Evolutionary conservation across 768 basidiomycete species (phyloP).

Genomic region (Trametes cinnabarina): DNA sequence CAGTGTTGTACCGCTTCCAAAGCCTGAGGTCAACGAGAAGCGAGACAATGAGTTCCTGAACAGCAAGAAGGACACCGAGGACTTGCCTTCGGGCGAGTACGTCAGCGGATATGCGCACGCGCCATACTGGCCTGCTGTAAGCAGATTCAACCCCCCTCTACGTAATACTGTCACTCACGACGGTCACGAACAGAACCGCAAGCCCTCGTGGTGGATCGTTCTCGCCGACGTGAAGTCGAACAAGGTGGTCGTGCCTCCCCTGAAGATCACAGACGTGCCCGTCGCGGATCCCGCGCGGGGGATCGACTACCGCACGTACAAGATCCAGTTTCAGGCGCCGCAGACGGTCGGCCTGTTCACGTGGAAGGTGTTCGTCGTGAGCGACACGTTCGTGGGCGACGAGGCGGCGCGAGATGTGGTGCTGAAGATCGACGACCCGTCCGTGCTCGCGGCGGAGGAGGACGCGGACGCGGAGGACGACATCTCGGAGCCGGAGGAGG

Average conservation of each 20-base stretch:
- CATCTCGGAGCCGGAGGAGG: slow-evolving; percentile 97
- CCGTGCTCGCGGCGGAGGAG: slow-evolving; percentile 55
- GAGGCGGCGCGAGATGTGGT: slow-evolving; percentile 69
- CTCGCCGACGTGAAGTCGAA: slow-evolving; percentile 85
- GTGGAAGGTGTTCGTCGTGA: slow-evolving; percentile 83
- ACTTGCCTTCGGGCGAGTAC: slow-evolving; percentile 42
- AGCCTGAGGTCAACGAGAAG: slow-evolving; percentile 39
- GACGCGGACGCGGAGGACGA: slow-evolving; percentile 70
- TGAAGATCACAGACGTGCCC: slow-evolving; percentile 79
- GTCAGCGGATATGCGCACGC: slow-evolving; percentile 75
- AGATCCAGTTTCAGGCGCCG: slow-evolving; percentile 94
- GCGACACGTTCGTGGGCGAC: slow-evolving; percentile 87
- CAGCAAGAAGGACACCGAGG: slow-evolving; percentile 52
- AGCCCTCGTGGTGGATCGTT: slow-evolving; percentile 90
- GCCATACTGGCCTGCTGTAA: slow-evolving; percentile 86
- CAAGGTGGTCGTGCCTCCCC: slow-evolving; percentile 82
- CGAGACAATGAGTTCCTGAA: slow-evolving; percentile 27
- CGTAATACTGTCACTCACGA: neutral
- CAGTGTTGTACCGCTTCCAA: slow-evolving; percentile 22
- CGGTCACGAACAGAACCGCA: slow-evolving; percentile 59
- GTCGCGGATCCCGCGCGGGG: slow-evolving; percentile 46
- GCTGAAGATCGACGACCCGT: slow-evolving; percentile 78
- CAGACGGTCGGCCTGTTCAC: slow-evolving; percentile 78
- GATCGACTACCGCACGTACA: slow-evolving; percentile 76
- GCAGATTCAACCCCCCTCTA: slow-evolving; percentile 23